Evolutionary conservation across 257 asterid genomes (phyloP), one percentile per base, ranked within the genome.

Genomic region (Jacaranda mimosifolia): DNA sequence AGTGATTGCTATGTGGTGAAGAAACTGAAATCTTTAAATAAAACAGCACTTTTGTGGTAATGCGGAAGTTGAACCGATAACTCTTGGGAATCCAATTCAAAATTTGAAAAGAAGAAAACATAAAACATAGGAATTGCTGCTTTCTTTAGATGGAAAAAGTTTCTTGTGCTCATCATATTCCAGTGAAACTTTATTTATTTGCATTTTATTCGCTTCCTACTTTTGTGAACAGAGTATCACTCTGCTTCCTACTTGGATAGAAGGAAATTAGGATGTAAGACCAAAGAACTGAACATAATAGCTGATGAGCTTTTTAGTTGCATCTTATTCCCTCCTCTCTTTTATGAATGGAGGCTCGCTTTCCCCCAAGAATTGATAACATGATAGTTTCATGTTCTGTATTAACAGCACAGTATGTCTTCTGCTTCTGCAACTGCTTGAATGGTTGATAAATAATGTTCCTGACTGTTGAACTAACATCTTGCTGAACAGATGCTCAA

Each of bases 401-500:
- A 26, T 26, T 26, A 26, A 26, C 32, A 26, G 32, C 32, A 18
- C 3, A 5, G 8, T 10, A 7, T 53, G 58, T 38, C 46, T 13
- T 26, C 17, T 53, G 52, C 63, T 32, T 21, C 45, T 77, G 53
- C 64, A 51, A 49, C 38, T 49, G 57, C 56, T 42, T 55, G 63
- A 35, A 36, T 72, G 51, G 9, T 77, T 42, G 26, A 42, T 12
- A 11, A 74, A 59, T 26, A 26, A 26, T 2, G 43, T 15, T 68
- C n/a, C 72, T 51, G 67, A 76, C 53, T 70, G 63, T 56, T 70
- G 63, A 49, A 46, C 36, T 7, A 14, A 35, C 11, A n/a, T 66
- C 70, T 70, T 55, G 10, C 35, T 45, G 63, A 19, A 76, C 89
- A 93, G 98, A 83, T 90, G 94, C 84, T 81, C 19, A 88, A 74